Base-by-base conservation (phyloP, 1,284 basidiomycete genomes). In the Tetrapyrgos nigripes region DNA sequence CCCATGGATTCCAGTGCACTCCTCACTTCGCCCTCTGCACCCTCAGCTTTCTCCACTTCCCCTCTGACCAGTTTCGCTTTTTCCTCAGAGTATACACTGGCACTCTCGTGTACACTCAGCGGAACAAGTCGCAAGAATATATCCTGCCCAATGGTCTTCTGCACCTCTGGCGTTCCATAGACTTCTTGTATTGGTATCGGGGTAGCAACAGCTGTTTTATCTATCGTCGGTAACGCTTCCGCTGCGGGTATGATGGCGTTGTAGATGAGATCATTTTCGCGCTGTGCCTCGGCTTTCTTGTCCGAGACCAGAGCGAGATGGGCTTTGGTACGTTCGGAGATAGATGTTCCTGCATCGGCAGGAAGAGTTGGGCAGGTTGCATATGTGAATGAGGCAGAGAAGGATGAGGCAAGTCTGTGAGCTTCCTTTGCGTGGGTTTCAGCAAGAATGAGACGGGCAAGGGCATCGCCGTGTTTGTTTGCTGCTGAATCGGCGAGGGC, bases 191-290 rank as follows among this genome's bases (percentile, higher is more conserved):
- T 97, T 0, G 92, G 85, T 54, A 97, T 90, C 0, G 94, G 88
- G 0, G 86, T 86, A 0, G 94, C 92, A 1, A 95, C 87, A 0
- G 83, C 79, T 0, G 90, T 79, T 70, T 94, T 94, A 54, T 97
- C 96, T 55, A 97, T 86, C 1, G 79, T 72, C 0, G 96, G 87
- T 0, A 99, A 83, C 0, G 92, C 84, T 19, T 96, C 93, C 14
- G 90, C 83, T 3, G 91, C 80, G 1, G 96, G 94, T 0, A 96
- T 77, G 56, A 97, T 85, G n/a, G 94, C 94, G 71, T 99, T 96
- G 78, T 99, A 99, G 65, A 99, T 97, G 48, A 99, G 84, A 70
- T 99, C 97, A 73, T 99, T 99, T 77, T 98, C 96, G 58, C 91
- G 88, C 57, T 88, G 84, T 0, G 93, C 92, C 57, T 93, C 89